Evolutionary conservation across 2,329 filamentous ascomycete species (phyloP).

Genomic region (Botrytis hyacinthi): DNA sequence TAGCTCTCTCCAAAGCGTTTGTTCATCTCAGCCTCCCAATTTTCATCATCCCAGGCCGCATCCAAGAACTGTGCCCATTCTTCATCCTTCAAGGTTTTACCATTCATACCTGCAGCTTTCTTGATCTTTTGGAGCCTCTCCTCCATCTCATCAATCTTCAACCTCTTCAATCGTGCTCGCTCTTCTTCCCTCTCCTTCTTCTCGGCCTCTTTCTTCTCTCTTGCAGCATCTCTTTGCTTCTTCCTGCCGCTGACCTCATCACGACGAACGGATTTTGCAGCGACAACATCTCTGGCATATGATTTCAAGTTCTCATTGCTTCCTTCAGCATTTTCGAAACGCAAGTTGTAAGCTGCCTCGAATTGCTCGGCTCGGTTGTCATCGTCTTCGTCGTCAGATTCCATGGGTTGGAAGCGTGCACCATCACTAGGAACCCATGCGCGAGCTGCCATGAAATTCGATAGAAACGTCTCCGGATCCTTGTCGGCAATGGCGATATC

Average conservation of each 20-base stretch:
- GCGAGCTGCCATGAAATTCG: constrained; percentile 88
- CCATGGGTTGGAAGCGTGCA: constrained; percentile 73
- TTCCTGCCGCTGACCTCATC: constrained; percentile 77
- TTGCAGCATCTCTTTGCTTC: constrained; percentile 74
- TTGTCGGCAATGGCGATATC: constrained; percentile 77
- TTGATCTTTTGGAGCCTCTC: constrained; percentile 85
- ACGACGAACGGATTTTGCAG: constrained; percentile 78
- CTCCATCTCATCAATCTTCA: constrained; percentile 90
- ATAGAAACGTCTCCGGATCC: constrained; percentile 89
- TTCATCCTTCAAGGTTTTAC: constrained; percentile 65
- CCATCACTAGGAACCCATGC: constrained; percentile 77
- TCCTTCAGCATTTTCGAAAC: constrained; percentile 88
- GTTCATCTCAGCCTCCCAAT: constrained; percentile 89
- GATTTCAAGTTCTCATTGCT: constrained; percentile 85
- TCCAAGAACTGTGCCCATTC: constrained; percentile 85
- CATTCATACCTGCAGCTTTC: constrained; percentile 77
- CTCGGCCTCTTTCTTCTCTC: constrained; percentile 73
- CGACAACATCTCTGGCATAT: constrained; percentile 82
- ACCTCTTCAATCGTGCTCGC: constrained; percentile 75
- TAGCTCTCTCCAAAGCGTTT: constrained; percentile 87
- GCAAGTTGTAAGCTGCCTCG: constrained; percentile 90
- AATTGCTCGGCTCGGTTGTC: constrained; percentile 77
- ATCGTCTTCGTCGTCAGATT: constrained; percentile 79
- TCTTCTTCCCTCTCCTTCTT: constrained; percentile 76
- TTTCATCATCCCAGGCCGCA: constrained; percentile 81